Evolutionary conservation across 345 rosid species (phyloP).

Genomic region (Eucalyptus regnans): DNA sequence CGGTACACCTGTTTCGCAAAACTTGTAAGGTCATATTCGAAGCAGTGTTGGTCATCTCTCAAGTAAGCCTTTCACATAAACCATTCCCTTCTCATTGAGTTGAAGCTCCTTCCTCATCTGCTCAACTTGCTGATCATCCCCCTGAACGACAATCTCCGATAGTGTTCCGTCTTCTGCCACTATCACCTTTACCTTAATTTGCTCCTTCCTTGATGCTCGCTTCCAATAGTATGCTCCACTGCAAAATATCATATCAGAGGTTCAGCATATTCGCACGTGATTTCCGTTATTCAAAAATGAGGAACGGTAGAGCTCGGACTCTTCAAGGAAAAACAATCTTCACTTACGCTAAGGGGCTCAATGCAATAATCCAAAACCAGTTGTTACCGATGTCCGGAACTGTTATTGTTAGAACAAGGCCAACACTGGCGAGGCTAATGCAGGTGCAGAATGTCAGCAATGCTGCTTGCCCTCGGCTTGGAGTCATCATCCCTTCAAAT

Average conservation of each 20-base stretch:
- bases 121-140: conserved; percentile 91
- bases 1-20: background rate
- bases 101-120: conserved; percentile 83
- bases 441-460: conserved; percentile 88
- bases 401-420: conserved; percentile 82
- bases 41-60: conserved; percentile 34
- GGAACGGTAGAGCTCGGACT: background rate
- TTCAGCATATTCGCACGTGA: background rate
- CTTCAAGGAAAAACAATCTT: background rate
- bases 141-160: conserved; percentile 70
- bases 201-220: conserved; percentile 83
- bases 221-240: conserved; percentile 92
- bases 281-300: background rate
- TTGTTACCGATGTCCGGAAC: conserved; percentile 78
- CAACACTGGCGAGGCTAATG: conserved; percentile 93
- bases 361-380: conserved; percentile 73
- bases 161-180: conserved; percentile 41
- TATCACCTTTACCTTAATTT: conserved; percentile 78
- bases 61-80: conserved; percentile 74
- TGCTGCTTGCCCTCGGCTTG: conserved; percentile 92
- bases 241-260: background rate
- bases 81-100: conserved; percentile 86
- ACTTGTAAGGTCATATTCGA: background rate
- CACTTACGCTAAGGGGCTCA: conserved; percentile 91
- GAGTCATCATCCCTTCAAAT: conserved; percentile 84